Evolutionary conservation across 495 filamentous ascomycete genomes (phyloP).

Genomic region (Podospora pseudoanserina): DNA sequence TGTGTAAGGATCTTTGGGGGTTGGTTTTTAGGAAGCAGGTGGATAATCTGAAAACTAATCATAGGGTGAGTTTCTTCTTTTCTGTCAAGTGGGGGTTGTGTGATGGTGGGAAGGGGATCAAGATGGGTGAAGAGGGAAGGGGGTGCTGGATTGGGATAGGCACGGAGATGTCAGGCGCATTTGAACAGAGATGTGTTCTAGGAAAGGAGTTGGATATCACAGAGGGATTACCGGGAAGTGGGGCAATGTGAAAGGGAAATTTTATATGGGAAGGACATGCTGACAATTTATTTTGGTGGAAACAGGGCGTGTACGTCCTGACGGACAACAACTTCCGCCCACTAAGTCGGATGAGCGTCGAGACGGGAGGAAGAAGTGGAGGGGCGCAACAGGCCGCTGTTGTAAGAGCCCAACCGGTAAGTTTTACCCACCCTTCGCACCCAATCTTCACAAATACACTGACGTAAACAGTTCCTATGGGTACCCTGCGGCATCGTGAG

Average conservation of each 20-base stretch:
- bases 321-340: constrained; percentile 92
- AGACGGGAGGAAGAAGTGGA: constrained; percentile 49
- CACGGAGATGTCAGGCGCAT: too few species aligned
- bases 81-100: neutral
- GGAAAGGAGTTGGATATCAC: neutral
- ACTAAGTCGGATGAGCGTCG: constrained; percentile 79
- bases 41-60: constrained; percentile 98
- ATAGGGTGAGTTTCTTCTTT: constrained; percentile 56
- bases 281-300: neutral
- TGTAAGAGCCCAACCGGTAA: constrained; percentile 72
- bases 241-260: neutral
- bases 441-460: neutral
- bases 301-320: constrained; percentile 86
- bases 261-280: neutral
- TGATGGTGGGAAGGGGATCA: neutral
- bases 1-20: constrained; percentile 97
- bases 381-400: constrained; percentile 51
- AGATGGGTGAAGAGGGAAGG: neutral
- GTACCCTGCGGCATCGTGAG: constrained; percentile 91
- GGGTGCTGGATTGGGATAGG: too few species aligned
- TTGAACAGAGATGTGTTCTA: neutral
- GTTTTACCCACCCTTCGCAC: constrained; percentile 21
- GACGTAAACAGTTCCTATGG: constrained; percentile 69
- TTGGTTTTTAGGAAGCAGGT: constrained; percentile 93
- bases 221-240: neutral